phyloP scores from a whole-genome alignment of 345 rosid genomes.

The Brassica juncea region DNA sequence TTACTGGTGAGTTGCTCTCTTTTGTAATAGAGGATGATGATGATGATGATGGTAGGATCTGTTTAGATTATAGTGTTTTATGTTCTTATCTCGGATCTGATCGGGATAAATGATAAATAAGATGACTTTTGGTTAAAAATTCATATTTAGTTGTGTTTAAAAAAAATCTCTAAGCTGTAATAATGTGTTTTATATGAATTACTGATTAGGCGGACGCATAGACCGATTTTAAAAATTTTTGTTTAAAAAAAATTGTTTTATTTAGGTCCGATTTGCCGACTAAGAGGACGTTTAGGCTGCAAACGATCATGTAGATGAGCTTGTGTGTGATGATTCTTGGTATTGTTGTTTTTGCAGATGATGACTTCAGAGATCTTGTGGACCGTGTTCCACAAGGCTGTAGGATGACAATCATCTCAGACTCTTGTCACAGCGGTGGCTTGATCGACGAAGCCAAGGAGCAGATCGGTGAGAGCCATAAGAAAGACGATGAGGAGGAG shows the following conservation, averaged over 20 bases:
- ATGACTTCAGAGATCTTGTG: constrained; percentile 91
- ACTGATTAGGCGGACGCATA: no score
- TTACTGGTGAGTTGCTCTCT: constrained; percentile 56
- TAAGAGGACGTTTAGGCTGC: no score
- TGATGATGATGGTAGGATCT: background rate
- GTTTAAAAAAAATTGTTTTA: no score
- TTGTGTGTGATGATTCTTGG: background rate
- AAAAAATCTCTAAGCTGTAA: no score
- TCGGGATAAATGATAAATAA: no score
- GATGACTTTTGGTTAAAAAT: no score
- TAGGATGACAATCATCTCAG: constrained; percentile 77
- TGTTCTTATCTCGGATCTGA: background rate
- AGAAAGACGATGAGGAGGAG: constrained; percentile 29
- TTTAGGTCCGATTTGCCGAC: no score
- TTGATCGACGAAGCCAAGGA: constrained; percentile 88
- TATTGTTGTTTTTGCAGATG: constrained; percentile 54
- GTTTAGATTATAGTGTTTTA: constrained; percentile 3
- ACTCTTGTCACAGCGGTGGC: constrained; percentile 97
- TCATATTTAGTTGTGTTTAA: no score
- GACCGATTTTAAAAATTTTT: no score
- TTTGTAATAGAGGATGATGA: background rate
- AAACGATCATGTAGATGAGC: background rate
- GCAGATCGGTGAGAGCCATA: constrained; percentile 91
- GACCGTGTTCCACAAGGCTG: constrained; percentile 71
- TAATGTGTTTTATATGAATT: no score